Evolutionary conservation across 805 yeast species (phyloP).

Genomic region (Yamadazyma sp.): DNA sequence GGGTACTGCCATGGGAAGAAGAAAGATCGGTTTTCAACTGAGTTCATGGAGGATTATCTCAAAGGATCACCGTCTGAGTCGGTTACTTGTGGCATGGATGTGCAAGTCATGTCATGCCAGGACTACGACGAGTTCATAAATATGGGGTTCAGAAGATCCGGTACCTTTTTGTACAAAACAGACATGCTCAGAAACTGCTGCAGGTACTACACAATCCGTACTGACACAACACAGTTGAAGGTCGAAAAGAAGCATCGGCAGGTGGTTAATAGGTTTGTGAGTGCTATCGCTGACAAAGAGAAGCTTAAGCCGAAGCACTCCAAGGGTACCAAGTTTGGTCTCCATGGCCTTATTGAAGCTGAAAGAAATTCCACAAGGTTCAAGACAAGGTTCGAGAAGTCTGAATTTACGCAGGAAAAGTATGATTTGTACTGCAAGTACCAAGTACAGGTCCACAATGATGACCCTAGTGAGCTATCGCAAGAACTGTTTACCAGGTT

Average conservation of each 20-base stretch:
- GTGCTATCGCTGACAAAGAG: constrained; percentile 27
- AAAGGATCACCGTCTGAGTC: constrained; percentile 16
- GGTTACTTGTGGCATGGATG: constrained; percentile 38
- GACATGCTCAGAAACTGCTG: constrained; percentile 78
- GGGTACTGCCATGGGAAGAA: constrained; percentile 70
- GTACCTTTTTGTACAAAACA: constrained; percentile 59
- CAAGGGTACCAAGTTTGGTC: constrained; percentile 18
- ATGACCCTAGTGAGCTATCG: constrained; percentile 47
- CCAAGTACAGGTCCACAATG: constrained; percentile 70
- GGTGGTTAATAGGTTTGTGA: constrained; percentile 59
- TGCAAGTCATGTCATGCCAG: constrained; percentile 45
- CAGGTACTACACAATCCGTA: constrained; percentile 73
- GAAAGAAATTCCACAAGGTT: constrained; percentile 38
- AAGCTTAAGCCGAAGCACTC: neutral
- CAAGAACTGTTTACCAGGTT: constrained; percentile 57
- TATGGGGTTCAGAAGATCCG: constrained; percentile 78
- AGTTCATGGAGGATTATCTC: constrained; percentile 19
- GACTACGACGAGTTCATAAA: constrained; percentile 68
- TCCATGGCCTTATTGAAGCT: constrained; percentile 36
- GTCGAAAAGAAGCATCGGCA: constrained; percentile 67
- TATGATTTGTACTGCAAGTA: constrained; percentile 63
- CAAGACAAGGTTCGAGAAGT: constrained; percentile 51
- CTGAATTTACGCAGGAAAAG: constrained; percentile 56
- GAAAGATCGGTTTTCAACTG: constrained; percentile 37
- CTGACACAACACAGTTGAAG: constrained; percentile 46